phyloP scores from a whole-genome alignment of 495 filamentous ascomycete species.

The Bathelium albidoporum region DNA sequence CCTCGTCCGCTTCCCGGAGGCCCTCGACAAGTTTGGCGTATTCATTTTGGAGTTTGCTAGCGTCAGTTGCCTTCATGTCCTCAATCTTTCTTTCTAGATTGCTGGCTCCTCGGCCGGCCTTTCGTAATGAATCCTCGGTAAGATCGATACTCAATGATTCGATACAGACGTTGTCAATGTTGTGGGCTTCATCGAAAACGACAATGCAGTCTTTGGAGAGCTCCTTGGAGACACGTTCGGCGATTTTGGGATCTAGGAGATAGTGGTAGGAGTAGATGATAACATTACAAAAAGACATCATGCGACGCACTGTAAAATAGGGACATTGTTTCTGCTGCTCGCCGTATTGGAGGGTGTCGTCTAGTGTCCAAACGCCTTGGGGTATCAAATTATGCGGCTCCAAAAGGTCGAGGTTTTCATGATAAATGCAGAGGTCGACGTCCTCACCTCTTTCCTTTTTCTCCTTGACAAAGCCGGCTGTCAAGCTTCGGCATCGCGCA shows the following conservation, averaged over 20 bases:
- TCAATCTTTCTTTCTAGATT: conserved; percentile 83
- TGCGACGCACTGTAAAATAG: conserved; percentile 89
- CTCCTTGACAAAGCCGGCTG: conserved; percentile 92
- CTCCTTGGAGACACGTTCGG: conserved; percentile 90
- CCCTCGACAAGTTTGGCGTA: conserved; percentile 95
- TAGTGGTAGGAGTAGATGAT: conserved; percentile 99
- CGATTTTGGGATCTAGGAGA: conserved; percentile 94
- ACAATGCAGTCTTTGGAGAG: conserved; percentile 97
- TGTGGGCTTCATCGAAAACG: conserved; percentile 98
- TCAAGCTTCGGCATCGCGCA: conserved; percentile 87
- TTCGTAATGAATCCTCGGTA: conserved; percentile 84
- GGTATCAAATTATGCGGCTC: conserved; percentile 92
- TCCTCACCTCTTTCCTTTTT: conserved; percentile 92
- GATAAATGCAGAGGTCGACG: conserved; percentile 88
- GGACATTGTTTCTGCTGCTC: conserved; percentile 95
- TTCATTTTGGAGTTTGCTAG: conserved; percentile 85
- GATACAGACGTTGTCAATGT: conserved; percentile 99
- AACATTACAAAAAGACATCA: conserved; percentile 99
- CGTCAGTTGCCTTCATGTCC: conserved; percentile 88
- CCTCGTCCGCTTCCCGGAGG: conserved; percentile 75
- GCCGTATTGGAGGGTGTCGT: conserved; percentile 74
- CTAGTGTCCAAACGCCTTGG: conserved; percentile 91
- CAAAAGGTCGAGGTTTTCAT: conserved; percentile 93
- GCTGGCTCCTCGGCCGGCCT: conserved; percentile 76
- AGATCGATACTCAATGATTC: conserved; percentile 95